Evolutionary conservation across 1,284 basidiomycete genomes (phyloP).

Genomic region (Tilletia setariae): DNA sequence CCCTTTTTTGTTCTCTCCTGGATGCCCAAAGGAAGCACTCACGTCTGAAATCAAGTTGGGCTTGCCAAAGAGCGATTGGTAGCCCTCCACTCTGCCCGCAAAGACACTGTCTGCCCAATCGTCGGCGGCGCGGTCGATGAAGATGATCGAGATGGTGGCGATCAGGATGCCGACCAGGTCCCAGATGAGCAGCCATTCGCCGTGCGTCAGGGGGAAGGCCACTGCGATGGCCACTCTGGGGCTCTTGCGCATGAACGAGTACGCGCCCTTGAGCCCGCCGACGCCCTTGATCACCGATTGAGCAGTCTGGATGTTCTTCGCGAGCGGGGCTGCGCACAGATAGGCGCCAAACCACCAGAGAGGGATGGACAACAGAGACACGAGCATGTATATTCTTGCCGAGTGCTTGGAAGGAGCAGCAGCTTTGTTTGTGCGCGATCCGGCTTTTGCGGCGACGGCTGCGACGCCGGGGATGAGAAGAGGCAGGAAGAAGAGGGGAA

Average conservation of each 20-base stretch:
- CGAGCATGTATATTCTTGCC: background rate
- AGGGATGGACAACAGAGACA: background rate
- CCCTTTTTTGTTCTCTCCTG: background rate
- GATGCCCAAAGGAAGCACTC: background rate
- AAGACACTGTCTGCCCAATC: constrained; percentile 7
- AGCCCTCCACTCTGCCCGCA: background rate
- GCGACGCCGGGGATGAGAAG: background rate
- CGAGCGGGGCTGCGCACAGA: background rate
- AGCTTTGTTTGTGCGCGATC: too few species aligned
- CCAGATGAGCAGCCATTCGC: constrained; percentile 15
- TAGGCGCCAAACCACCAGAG: constrained; percentile 9
- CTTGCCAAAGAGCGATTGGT: background rate
- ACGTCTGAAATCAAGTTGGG: background rate
- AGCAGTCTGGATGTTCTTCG: background rate
- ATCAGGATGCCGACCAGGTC: constrained; percentile 13
- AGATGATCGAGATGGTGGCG: background rate
- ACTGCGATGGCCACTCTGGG: background rate
- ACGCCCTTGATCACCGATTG: background rate
- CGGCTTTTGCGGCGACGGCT: background rate
- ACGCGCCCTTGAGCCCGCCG: background rate
- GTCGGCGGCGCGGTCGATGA: constrained; percentile 4
- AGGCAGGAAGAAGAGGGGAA: constrained; percentile 12
- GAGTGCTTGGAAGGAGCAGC: background rate
- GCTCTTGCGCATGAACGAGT: background rate
- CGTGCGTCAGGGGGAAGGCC: constrained; percentile 3